These are phyloP conservation scores for Populus hybrid DNA, from an alignment of 441 rosid genomes.

Conservation along the genomic window DNA sequence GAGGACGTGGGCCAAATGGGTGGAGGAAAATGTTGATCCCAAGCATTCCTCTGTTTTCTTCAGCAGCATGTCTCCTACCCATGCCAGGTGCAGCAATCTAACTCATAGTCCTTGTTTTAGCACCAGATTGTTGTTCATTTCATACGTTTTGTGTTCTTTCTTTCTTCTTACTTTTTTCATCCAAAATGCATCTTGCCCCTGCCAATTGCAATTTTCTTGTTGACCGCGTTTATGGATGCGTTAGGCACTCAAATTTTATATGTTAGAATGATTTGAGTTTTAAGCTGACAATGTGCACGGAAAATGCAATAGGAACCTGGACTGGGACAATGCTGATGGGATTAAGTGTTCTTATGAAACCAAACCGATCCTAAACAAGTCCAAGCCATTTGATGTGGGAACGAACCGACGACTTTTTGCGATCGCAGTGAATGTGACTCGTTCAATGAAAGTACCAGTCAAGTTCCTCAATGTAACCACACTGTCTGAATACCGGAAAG, in stretches of 20 bases:
- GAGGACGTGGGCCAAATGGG: conserved; percentile 81
- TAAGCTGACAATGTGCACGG: not conserved
- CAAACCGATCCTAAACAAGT: conserved; percentile 49
- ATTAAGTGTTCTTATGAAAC: conserved; percentile 75
- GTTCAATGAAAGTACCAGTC: conserved; percentile 44
- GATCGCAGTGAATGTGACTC: conserved; percentile 46
- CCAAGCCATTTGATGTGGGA: conserved; percentile 57
- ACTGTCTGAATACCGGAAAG: conserved; percentile 72
- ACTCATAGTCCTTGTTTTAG: not conserved
- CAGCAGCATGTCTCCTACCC: conserved; percentile 81
- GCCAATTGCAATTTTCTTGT: no score
- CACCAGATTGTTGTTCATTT: not conserved
- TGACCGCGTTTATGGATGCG: no score
- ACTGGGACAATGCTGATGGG: conserved; percentile 28
- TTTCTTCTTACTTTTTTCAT: not conserved
- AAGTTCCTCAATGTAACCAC: conserved; percentile 57
- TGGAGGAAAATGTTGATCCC: conserved; percentile 59
- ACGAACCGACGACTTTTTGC: conserved; percentile 57
- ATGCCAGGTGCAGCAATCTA: conserved; percentile 46
- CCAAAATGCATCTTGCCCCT: not conserved
- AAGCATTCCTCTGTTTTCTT: conserved; percentile 67
- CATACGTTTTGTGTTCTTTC: not conserved
- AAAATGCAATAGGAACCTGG: conserved; percentile 52
- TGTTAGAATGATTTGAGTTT: not conserved
- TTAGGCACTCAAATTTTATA: no score